Evolutionary conservation across 331 rosid species (phyloP), one percentile per base, ranked within the genome.

Genomic region (Rhamnella rubrinervis): DNA sequence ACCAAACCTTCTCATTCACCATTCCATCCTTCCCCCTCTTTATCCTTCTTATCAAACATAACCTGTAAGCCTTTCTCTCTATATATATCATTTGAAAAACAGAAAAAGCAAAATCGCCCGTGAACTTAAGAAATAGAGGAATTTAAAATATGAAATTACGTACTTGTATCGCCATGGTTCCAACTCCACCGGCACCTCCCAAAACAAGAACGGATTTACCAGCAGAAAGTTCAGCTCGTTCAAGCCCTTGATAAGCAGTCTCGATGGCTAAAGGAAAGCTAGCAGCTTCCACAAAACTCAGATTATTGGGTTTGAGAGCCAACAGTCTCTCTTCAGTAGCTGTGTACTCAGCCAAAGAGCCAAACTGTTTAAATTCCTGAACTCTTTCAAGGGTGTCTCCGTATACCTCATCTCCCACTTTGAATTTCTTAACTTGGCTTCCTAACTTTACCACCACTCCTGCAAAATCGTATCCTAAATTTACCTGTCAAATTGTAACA

Each of bases 121-220:
- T 26, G 28, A 26, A 26, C 28, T 51, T 51, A 51, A 51, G n/a
- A 15, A 51, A 51, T 20, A 51, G 20, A 15, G 21, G 1, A 51
- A 4, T 1, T 16, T 10, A 50, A 50, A 2, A 26, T 26, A 26
- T 47, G 6, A 47, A 15, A 47, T 5, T 2, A 47, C 14, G 16
- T 47, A 47, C 52, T 15, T 47, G 16, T 10, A 47, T 47, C 5
- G 16, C 35, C 4, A 31, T 2, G 35, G 35, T 31, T 74, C 89
- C 92, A 39, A 86, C 88, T 74, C 90, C 96, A 1, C 92, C 92
- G 18, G 88, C 88, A 35, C 96, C 96, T 6, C 92, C 96, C 2
- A 89, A 71, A 75, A 89, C 87, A 78, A 89, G 89, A 35, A 89
- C n/a, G 8, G 89, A 87, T 71, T 89, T 68, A 3, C 80, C 86